Evolutionary conservation across 2,329 filamentous ascomycete genomes (phyloP).

Genomic region (Myriosclerotinia scirpicola): DNA sequence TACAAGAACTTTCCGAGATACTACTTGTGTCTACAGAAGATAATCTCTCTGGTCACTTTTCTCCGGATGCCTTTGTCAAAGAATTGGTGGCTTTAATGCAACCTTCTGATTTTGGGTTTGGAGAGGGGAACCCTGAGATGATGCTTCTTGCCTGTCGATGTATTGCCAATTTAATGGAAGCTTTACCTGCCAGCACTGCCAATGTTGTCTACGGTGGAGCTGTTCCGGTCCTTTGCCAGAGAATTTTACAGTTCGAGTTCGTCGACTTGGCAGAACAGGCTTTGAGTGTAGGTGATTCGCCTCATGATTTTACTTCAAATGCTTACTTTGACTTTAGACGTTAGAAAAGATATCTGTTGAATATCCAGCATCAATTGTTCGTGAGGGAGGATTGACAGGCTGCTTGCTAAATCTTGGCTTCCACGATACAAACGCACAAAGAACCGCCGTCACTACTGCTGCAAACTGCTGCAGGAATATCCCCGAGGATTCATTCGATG

Average conservation of each 20-base stretch:
- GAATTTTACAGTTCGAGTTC: conserved; percentile 91
- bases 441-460: conserved; percentile 93
- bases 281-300: conserved; percentile 62
- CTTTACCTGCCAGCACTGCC: conserved; percentile 84
- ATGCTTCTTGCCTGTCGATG: conserved; percentile 97
- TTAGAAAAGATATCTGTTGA: conserved; percentile 97
- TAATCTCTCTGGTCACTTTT: conserved; percentile 91
- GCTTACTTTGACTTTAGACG: conserved; percentile 52
- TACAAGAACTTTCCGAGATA: conserved; percentile 92
- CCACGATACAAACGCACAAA: conserved; percentile 94
- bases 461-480: conserved; percentile 99
- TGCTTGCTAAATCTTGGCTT: conserved; percentile 96
- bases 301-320: background rate
- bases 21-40: conserved; percentile 95
- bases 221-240: conserved; percentile 90
- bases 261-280: conserved; percentile 98
- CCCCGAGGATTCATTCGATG: conserved; percentile 86
- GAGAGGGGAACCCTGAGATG: conserved; percentile 93
- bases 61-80: conserved; percentile 91
- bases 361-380: conserved; percentile 91
- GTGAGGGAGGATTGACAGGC: conserved; percentile 92
- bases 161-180: conserved; percentile 97
- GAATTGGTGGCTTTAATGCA: conserved; percentile 92
- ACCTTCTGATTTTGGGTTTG: conserved; percentile 70
- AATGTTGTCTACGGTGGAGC: conserved; percentile 98